Conservation (phyloP, 352 stramenopile genomes). For the Saprolegnia parasitica region DNA sequence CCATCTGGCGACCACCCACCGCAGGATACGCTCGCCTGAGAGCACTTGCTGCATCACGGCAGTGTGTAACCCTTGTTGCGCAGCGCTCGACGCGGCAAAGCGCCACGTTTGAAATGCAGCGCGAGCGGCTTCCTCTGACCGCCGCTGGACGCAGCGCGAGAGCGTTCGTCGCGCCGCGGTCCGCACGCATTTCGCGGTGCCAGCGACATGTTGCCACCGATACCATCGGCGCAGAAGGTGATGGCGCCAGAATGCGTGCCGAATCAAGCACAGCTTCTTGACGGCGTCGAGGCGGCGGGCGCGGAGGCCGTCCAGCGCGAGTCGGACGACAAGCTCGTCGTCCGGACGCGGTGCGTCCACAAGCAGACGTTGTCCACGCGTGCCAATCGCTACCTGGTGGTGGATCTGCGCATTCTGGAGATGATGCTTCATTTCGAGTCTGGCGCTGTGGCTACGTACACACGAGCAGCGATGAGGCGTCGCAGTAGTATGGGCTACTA, state of each 20-base stretch:
- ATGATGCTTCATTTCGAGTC: constrained; percentile 56
- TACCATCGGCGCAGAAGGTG: constrained; percentile 35
- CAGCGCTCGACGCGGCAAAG: constrained; percentile 37
- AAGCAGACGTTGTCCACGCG: neutral
- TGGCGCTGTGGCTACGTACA: constrained; percentile 34
- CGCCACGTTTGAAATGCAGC: constrained; percentile 36
- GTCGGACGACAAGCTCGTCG: constrained; percentile 57
- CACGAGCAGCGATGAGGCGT: neutral
- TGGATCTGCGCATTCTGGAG: constrained; percentile 60
- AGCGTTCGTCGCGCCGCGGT: constrained; percentile 18
- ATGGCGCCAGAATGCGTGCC: constrained; percentile 39
- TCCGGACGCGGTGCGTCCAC: constrained; percentile 17
- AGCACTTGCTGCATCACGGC: constrained; percentile 32
- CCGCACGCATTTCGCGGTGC: neutral
- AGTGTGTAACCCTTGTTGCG: constrained; percentile 40
- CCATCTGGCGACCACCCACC: constrained; percentile 6
- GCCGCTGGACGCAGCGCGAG: constrained; percentile 34
- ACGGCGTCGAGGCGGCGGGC: constrained; percentile 58
- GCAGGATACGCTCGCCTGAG: constrained; percentile 9
- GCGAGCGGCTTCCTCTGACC: constrained; percentile 44
- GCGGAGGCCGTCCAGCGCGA: constrained; percentile 59
- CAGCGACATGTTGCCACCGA: constrained; percentile 42
- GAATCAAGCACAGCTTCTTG: constrained; percentile 57
- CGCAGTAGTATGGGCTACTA: neutral
- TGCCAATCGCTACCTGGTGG: constrained; percentile 36